A percentile compares a stretch with the other conserved stretches of the same genome.
phyloP scores from a whole-genome alignment of 164 flowering plant species.

The Chloranthus sessilifolius region DNA sequence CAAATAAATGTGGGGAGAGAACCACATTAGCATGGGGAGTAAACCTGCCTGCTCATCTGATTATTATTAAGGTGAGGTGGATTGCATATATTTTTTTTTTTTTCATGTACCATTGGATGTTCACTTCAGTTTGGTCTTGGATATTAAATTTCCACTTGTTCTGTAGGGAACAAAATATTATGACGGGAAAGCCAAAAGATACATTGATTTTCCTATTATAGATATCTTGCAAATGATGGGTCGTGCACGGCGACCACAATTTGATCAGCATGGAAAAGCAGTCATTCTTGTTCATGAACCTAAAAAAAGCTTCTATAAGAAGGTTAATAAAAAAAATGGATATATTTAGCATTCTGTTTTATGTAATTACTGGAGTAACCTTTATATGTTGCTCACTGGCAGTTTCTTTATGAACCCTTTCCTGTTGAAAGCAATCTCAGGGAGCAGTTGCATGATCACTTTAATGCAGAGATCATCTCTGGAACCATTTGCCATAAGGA shows the following conservation, averaged over 20 bases:
- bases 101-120: background rate
- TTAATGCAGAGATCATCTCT: slow-evolving; percentile 94
- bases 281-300: slow-evolving; percentile 99
- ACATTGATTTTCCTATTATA: slow-evolving; percentile 97
- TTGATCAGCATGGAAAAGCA: slow-evolving; percentile 97
- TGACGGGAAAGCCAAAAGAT: slow-evolving; percentile 89
- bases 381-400: slow-evolving; percentile 19
- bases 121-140: background rate
- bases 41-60: slow-evolving; percentile 97
- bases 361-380: slow-evolving; percentile 6
- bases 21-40: slow-evolving; percentile 99
- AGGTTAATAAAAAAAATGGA: slow-evolving; percentile 37
- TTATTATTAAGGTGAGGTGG: slow-evolving; percentile 77
- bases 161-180: slow-evolving; percentile 94
- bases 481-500: slow-evolving; percentile 88
- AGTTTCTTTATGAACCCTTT: slow-evolving; percentile 98
- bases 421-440: slow-evolving; percentile 96
- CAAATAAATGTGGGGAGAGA: too few relatives aligned
- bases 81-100: too few relatives aligned
- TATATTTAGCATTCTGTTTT: background rate
- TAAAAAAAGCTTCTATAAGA: slow-evolving; percentile 95
- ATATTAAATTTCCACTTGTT: slow-evolving; percentile 2
- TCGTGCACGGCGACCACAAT: slow-evolving; percentile 98
- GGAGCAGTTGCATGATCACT: slow-evolving; percentile 84
- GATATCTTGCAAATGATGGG: slow-evolving; percentile 99